Percentiles rank a stretch among this genome's conserved stretches.
Conservation (phyloP, 2,329 filamentous ascomycete species). For the Talaromyces rugulosus region DNA sequence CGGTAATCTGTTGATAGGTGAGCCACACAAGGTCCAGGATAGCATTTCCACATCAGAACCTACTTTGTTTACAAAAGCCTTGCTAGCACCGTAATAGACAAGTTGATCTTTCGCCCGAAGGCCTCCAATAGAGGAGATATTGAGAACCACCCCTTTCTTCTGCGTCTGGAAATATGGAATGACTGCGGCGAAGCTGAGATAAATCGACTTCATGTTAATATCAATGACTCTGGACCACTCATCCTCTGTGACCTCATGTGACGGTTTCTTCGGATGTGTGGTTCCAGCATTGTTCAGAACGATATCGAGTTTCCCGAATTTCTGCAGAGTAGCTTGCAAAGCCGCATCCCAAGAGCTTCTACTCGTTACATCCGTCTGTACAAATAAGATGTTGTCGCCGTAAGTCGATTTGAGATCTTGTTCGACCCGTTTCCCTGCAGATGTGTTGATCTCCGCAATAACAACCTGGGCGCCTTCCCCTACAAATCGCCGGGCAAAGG, state of each 20-base stretch:
- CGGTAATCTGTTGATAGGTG: conserved; percentile 12
- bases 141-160: conserved; percentile 33
- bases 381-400: not conserved
- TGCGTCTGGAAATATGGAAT: conserved; percentile 33
- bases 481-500: conserved; percentile 30
- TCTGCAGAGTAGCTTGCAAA: conserved; percentile 12
- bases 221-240: conserved; percentile 38
- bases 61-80: conserved; percentile 18
- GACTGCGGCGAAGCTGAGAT: conserved; percentile 27
- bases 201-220: conserved; percentile 40
- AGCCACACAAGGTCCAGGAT: not conserved
- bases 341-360: conserved; percentile 25
- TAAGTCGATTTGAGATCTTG: not conserved
- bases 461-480: conserved; percentile 34
- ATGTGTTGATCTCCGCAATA: conserved; percentile 29
- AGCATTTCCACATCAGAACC: not conserved
- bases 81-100: conserved; percentile 40
- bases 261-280: conserved; percentile 32
- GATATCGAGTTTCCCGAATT: conserved; percentile 30
- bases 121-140: conserved; percentile 36
- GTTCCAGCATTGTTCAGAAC: conserved; percentile 45
- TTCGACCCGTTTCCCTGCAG: conserved; percentile 6
- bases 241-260: conserved; percentile 32
- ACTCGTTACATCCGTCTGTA: conserved; percentile 24
- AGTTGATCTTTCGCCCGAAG: conserved; percentile 34